Percentiles rank a stretch among this genome's conserved stretches.
These are phyloP conservation scores for Phytomonas sp. DNA, from an alignment of 208 protist species.

Conservation along the genomic window DNA sequence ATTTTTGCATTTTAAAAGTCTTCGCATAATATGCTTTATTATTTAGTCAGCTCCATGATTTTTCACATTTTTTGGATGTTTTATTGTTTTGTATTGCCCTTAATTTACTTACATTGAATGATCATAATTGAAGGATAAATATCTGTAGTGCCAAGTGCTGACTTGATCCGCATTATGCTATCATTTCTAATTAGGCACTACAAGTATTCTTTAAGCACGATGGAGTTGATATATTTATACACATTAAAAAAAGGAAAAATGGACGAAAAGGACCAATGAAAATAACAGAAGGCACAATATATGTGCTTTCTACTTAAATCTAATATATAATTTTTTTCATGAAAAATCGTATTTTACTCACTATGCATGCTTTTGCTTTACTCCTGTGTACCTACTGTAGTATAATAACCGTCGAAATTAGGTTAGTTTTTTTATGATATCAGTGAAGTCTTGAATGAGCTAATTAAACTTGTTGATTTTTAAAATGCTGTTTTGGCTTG, in stretches of 20 bases:
- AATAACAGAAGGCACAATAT: background rate
- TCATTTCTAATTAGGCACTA: background rate
- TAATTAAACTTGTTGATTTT: background rate
- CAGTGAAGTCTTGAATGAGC: background rate
- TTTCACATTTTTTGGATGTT: background rate
- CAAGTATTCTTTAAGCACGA: background rate
- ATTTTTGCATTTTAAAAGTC: background rate
- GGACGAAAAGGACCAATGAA: background rate
- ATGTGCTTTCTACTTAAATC: background rate
- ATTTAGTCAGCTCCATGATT: background rate
- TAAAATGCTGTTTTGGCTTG: background rate
- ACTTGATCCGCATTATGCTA: background rate
- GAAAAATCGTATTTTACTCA: background rate
- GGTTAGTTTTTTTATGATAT: background rate
- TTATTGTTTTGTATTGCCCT: background rate
- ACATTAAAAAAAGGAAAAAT: background rate
- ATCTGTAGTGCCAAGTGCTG: background rate
- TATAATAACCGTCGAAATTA: background rate
- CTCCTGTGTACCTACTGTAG: background rate
- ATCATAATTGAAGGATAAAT: background rate
- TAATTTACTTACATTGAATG: background rate
- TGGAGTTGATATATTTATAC: constrained; percentile 4
- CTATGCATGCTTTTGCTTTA: background rate
- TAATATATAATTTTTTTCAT: background rate
- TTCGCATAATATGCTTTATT: background rate